Percentiles rank a stretch among this genome's conserved stretches.
Conservation (phyloP, 495 filamentous ascomycete genomes). For the Talaromyces nanjingensis region DNA sequence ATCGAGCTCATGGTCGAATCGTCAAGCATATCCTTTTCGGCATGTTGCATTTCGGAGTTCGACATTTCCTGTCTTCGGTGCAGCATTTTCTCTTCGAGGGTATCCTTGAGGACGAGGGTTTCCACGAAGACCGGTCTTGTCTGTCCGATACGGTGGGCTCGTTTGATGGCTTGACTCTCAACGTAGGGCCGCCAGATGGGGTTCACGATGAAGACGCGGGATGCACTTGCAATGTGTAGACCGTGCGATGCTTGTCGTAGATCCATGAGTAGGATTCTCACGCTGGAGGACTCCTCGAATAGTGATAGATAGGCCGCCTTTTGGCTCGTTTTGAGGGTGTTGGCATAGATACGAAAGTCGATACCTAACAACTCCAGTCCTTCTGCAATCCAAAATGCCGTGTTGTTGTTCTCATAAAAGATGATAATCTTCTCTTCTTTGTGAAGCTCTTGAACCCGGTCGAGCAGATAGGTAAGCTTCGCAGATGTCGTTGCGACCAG, state of each 20-base stretch:
- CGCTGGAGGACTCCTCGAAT: conserved; percentile 60
- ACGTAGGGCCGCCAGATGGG: conserved; percentile 81
- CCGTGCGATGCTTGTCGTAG: conserved; percentile 81
- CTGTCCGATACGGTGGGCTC: conserved; percentile 84
- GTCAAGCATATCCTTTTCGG: conserved; percentile 63
- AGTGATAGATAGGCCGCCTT: conserved; percentile 66
- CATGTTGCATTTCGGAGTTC: conserved; percentile 59
- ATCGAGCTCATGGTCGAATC: conserved; percentile 71
- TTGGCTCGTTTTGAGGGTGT: conserved; percentile 50
- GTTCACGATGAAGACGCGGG: conserved; percentile 84
- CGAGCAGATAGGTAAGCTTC: conserved; percentile 81
- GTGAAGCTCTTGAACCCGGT: conserved; percentile 59
- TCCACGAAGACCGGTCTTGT: conserved; percentile 74
- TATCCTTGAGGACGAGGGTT: conserved; percentile 74
- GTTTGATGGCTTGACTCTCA: conserved; percentile 87
- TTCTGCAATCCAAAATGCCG: conserved; percentile 76
- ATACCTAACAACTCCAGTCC: conserved; percentile 72
- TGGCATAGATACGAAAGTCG: conserved; percentile 77
- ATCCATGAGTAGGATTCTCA: conserved; percentile 82
- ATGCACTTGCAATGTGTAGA: conserved; percentile 74
- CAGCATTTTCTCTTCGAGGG: conserved; percentile 81
- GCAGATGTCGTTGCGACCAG: conserved; percentile 76
- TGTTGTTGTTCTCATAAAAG: conserved; percentile 85
- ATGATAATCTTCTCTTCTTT: conserved; percentile 77
- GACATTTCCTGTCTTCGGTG: conserved; percentile 70